Percentiles rank a stretch among this genome's conserved stretches.
Conservation (phyloP, 768 basidiomycete genomes). For the Dioszegia crocea region DNA sequence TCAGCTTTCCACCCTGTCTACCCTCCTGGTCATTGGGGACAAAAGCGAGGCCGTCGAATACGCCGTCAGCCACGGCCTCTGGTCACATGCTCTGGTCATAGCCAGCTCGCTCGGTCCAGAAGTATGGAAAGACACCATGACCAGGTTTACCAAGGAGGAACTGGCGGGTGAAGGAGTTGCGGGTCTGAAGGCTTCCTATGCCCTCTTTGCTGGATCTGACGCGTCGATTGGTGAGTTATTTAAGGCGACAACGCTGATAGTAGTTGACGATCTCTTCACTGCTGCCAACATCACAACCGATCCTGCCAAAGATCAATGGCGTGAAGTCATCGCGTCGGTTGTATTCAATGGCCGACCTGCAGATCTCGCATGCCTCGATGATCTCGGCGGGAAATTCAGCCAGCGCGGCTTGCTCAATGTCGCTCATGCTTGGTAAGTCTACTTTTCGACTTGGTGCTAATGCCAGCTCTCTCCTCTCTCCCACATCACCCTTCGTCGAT, state of each 20-base stretch:
- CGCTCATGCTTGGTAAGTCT: conserved; percentile 80
- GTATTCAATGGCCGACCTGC: conserved; percentile 63
- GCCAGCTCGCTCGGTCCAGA: conserved; percentile 89
- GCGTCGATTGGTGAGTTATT: conserved; percentile 50
- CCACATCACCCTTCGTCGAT: conserved; percentile 71
- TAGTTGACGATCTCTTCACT: conserved; percentile 49
- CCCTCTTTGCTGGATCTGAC: conserved; percentile 74
- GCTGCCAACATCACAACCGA: conserved; percentile 59
- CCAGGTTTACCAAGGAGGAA: conserved; percentile 76
- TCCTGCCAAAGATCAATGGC: conserved; percentile 67
- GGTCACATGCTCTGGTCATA: conserved; percentile 94
- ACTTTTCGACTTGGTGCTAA: too few relatives aligned
- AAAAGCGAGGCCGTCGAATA: conserved; percentile 79
- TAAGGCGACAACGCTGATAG: conserved; percentile 49
- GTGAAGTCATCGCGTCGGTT: conserved; percentile 79
- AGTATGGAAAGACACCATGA: conserved; percentile 83
- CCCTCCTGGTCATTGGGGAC: conserved; percentile 75
- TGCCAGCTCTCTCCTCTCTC: conserved; percentile 69
- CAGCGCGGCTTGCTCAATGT: conserved; percentile 72
- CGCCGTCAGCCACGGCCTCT: conserved; percentile 80
- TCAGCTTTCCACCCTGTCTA: conserved; percentile 30
- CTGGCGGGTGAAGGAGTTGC: conserved; percentile 54
- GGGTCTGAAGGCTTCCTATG: conserved; percentile 61
- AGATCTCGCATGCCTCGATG: conserved; percentile 68
- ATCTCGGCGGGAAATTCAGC: conserved; percentile 76